Evolutionary conservation across 2,329 filamentous ascomycete species (phyloP).

Genomic region (Apiospora arundinis): DNA sequence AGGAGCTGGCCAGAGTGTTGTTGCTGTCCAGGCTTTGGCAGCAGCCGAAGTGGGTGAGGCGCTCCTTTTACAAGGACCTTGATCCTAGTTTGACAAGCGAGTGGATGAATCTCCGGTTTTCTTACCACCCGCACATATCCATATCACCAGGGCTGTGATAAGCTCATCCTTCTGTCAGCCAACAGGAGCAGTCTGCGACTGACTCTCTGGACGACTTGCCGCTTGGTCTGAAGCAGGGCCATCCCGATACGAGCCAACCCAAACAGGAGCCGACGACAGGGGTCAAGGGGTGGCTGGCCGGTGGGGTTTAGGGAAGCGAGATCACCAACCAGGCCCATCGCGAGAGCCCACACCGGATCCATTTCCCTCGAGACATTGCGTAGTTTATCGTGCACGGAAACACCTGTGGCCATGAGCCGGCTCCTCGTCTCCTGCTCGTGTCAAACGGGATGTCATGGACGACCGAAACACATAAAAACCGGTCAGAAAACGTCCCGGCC

Average conservation of each 20-base stretch:
- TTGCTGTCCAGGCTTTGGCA: background rate
- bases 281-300: slow-evolving; percentile 10
- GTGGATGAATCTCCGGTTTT: slow-evolving; percentile 3
- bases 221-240: background rate
- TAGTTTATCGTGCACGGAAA: slow-evolving; percentile 14
- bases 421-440: background rate
- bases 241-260: background rate
- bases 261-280: background rate
- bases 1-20: background rate
- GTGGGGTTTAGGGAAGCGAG: slow-evolving; percentile 6
- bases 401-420: background rate
- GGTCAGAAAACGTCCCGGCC: background rate
- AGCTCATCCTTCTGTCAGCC: background rate
- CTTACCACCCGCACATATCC: background rate
- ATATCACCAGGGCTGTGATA: background rate
- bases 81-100: slow-evolving; percentile 2
- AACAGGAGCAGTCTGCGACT: background rate
- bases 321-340: background rate
- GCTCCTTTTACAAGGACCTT: background rate
- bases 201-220: background rate
- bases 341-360: background rate
- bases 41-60: slow-evolving; percentile 1
- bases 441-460: background rate
- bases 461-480: background rate
- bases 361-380: slow-evolving; percentile 4